Conservation (phyloP, 371 early-diverging fungal genomes). For the Haplosporangium sp. region DNA sequence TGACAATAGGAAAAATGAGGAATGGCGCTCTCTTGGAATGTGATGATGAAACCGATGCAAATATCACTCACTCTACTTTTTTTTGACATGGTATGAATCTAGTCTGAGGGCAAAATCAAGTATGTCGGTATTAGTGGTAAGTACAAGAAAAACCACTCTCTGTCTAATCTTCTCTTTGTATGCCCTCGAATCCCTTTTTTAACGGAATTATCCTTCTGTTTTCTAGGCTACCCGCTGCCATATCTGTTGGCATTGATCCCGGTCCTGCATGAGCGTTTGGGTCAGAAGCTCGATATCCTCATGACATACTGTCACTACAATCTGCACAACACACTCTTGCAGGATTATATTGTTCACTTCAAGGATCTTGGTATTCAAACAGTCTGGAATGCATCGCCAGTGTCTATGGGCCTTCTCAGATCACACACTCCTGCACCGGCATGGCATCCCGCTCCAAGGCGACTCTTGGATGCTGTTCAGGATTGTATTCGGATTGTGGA, state of each 20-base stretch:
- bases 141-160: background rate
- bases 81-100: background rate
- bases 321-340: constrained; percentile 73
- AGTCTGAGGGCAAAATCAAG: constrained; percentile 71
- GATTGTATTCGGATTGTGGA: constrained; percentile 56
- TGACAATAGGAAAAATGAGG: background rate
- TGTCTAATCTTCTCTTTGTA: background rate
- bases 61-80: background rate
- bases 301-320: constrained; percentile 83
- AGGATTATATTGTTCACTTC: constrained; percentile 65
- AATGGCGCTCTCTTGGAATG: too few species aligned
- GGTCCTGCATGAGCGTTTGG: constrained; percentile 66
- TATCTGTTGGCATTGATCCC: constrained; percentile 72
- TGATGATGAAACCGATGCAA: background rate
- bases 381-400: constrained; percentile 79
- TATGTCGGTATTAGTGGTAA: constrained; percentile 81
- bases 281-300: constrained; percentile 74
- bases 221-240: constrained; percentile 74
- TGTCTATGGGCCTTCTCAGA: constrained; percentile 81
- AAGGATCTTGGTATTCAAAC: constrained; percentile 63
- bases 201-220: background rate
- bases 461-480: constrained; percentile 66
- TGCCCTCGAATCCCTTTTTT: background rate
- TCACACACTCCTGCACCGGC: constrained; percentile 65
- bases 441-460: constrained; percentile 81